Conservation (phyloP, 1,139 yeast genomes). For the Hansenula lynferdii region DNA sequence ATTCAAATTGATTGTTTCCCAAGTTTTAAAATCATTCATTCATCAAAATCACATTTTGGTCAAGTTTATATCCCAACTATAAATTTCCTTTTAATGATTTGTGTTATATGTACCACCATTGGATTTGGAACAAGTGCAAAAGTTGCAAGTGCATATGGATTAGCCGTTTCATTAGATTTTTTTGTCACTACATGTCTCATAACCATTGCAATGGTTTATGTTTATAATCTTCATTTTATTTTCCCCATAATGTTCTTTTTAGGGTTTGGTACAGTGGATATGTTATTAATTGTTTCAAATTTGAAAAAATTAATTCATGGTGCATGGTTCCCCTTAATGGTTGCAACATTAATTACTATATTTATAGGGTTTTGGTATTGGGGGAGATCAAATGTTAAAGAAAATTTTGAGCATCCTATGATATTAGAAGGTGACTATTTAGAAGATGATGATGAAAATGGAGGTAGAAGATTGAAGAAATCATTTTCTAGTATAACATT, state of each 20-base stretch:
- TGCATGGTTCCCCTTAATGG: neutral
- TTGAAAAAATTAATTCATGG: neutral
- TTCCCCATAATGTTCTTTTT: neutral
- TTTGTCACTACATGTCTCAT: neutral
- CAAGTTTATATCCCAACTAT: conserved; percentile 1
- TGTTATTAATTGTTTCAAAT: neutral
- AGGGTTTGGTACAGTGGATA: neutral
- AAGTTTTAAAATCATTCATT: conserved; percentile 1
- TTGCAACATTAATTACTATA: neutral
- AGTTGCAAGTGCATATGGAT: conserved; percentile 1
- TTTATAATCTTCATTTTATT: neutral
- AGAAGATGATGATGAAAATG: neutral
- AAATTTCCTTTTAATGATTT: neutral
- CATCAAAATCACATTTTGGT: conserved; percentile 1
- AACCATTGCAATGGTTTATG: conserved; percentile 2
- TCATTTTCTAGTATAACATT: neutral
- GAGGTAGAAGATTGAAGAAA: neutral
- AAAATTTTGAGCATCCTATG: neutral
- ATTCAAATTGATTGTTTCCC: conserved; percentile 2
- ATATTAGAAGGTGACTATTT: neutral
- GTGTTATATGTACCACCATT: neutral
- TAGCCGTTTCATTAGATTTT: conserved; percentile 1
- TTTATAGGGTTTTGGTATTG: conserved; percentile 1
- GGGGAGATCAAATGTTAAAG: conserved; percentile 1
- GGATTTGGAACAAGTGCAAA: neutral